Evolutionary conservation across 371 early-diverging fungal species (phyloP), one percentile per base, ranked within the genome.

Genomic region (Rhizopus arrhizus): DNA sequence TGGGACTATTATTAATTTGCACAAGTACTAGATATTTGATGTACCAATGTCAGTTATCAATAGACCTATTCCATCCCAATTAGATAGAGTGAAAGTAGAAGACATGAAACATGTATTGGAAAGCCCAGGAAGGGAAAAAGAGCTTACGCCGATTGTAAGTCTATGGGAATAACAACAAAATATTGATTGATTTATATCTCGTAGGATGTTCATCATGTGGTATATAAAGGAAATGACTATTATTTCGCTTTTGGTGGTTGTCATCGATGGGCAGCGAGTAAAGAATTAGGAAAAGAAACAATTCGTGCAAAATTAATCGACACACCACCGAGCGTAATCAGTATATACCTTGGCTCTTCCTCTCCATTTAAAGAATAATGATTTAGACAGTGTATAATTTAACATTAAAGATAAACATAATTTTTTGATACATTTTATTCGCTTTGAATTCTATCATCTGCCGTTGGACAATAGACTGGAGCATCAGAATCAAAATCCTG

Each of bases 241-340:
- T 80, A 77, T 36, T 77, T 80, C 62, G 78, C 75, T 8, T 72
- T 80, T 61, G 80, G 80, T 7, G 80, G 80, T 3, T 80, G 80
- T 45, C 80, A 80, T 57, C 73, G 80, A 13, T 80, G 80, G 80
- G 78, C 73, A 55, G 80, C 80, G n/a, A 75, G 73, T 40, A 80
- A 74, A 58, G 75, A 75, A 50, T 42, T 75, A 4, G 69, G 70
- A 5, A 59, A 62, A 47, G 75, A 75, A 29, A 77, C 73, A 0
- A 77, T 80, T 34, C 62, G 67, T 36, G 80, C 73, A 0, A 77
- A 77, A 49, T 52, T 77, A 31, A 77, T 77, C 6, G 65, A 74
- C 5, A 77, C 78, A 12, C 78, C 78, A 29, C 69, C 74, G 11
- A 64, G 63, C 16, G 72, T 77, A 6, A 77, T 77, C 33, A 70